Conservation (phyloP, 1,139 yeast species). For the Magnusiomyces fungicola region DNA sequence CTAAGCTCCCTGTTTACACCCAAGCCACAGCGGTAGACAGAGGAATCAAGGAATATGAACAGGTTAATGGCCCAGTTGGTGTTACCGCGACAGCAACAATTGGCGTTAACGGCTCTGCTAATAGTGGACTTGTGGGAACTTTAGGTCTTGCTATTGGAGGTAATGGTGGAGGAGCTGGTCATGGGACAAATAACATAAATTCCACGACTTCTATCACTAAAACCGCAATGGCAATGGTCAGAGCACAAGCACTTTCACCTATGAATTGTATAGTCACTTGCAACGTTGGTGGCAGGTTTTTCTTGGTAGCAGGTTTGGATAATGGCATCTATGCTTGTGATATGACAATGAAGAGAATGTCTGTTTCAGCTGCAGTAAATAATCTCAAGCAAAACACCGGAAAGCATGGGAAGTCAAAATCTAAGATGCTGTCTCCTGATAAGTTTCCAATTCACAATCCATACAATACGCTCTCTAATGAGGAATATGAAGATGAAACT, state of each 20-base stretch:
- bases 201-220: constrained; percentile 6
- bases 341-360: constrained; percentile 6
- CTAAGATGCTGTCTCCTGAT: background rate
- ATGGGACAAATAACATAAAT: background rate
- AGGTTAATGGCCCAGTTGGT: constrained; percentile 2
- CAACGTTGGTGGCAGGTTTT: constrained; percentile 33
- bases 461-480: background rate
- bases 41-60: constrained; percentile 34
- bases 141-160: background rate
- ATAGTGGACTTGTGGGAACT: background rate
- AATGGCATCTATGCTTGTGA: constrained; percentile 40
- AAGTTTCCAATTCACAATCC: background rate
- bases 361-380: background rate
- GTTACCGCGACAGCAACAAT: background rate
- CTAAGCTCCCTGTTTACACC: constrained; percentile 55
- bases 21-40: constrained; percentile 57
- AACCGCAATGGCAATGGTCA: constrained; percentile 22
- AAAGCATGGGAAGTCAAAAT: constrained; percentile 4
- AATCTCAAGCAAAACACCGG: background rate
- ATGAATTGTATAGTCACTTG: constrained; percentile 32
- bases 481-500: background rate
- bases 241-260: constrained; percentile 25
- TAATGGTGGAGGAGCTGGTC: background rate
- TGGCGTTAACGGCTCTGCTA: background rate
- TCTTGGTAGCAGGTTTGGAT: constrained; percentile 39